Base-by-base conservation (phyloP, 169 alveolate genomes). In the Ichthyophthirius multifiliis region DNA sequence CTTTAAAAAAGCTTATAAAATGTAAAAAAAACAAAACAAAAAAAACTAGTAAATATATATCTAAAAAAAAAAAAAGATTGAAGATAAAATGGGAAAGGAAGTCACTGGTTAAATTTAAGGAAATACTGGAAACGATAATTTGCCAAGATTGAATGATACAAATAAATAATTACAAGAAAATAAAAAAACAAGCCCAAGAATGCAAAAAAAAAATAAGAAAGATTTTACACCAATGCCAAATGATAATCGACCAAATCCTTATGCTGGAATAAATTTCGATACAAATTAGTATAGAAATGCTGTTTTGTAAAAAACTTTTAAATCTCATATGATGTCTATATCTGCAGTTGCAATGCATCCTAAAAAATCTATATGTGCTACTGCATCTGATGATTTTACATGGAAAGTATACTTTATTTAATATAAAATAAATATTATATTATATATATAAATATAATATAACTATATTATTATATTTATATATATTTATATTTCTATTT, bases 361-460 rank as follows among this genome's bases (percentile, higher is more conserved):
- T 2, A 93, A 94, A 81, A 92, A 93, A 76, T 90, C 95, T 13
- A 92, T 65, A 79, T 47, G 88, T 92, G 99, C 98, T 5, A 96
- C 99, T 12, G 97, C 97, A 5, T 87, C 96, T 75, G 99, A 97
- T 86, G 99, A 97, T 84, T 91, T 96, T 64, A 95, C 98, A 13
- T 97, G 99, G 99, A 96, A 55, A 23, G 71, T 55, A 55, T n/a
- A n/a, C n/a, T n/a, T n/a, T n/a, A n/a, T n/a, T n/a, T n/a, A n/a
- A n/a, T n/a, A n/a, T n/a, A n/a, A n/a, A n/a, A n/a, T n/a, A n/a
- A n/a, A n/a, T n/a, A n/a, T n/a, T n/a, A n/a, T n/a, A 55, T 15
- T 10, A 55, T 0, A 10, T 20, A 3, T 10, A 0, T 27, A 20
- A 7, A 27, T 55, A 5, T 18, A 55, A 15, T 10, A 15, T 55